Base-by-base conservation (phyloP, 75 land plant species). In the Sequoiadendron giganteum region DNA sequence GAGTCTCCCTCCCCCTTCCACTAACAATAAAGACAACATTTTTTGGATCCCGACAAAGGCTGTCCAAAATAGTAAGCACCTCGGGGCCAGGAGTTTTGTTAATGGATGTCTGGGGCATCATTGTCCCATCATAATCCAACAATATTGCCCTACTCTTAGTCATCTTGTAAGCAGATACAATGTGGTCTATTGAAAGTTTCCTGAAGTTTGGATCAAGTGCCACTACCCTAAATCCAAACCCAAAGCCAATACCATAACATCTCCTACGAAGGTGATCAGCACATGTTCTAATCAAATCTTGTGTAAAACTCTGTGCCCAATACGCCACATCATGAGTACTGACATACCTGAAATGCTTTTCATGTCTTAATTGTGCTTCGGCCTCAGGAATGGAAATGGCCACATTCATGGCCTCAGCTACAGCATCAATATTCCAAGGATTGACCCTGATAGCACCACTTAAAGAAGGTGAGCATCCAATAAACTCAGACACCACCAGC, bases 181-280 rank as follows among this genome's bases (percentile, higher is more conserved):
- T 91, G 73, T 93, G 95, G 45, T 95, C 95, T 42, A 95, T 90
- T 30, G 92, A 84, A 43, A 95, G 93, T 90, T 93, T 95, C 88
- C 93, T 88, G 85, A 95, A 95, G 81, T 86, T 92, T 34, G 93
- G 95, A 91, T 92, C 96, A 70, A 95, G 90, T 45, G 96, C 94
- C 52, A 95, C 89, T 15, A 95, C 94, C 61, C 95, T 80, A 76
- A 95, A 95, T 38, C 93, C 93, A 52, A 95, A 90, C 36, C 96
- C 96, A 89, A 95, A 95, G 1, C 96, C 96, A 58, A 95, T 92
- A 21, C 96, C 95, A 92, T 94, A 95, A 85, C 94, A 94, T 58
- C 94, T 92, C 89, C 91, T 88, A 87, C 88, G 91, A 68, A 88
- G 73, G 80, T 95, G 96, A 79, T 95, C 96, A 88, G 89, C 58